Evolutionary conservation across 345 rosid species (phyloP).

Genomic region (Ceriops tagal): DNA sequence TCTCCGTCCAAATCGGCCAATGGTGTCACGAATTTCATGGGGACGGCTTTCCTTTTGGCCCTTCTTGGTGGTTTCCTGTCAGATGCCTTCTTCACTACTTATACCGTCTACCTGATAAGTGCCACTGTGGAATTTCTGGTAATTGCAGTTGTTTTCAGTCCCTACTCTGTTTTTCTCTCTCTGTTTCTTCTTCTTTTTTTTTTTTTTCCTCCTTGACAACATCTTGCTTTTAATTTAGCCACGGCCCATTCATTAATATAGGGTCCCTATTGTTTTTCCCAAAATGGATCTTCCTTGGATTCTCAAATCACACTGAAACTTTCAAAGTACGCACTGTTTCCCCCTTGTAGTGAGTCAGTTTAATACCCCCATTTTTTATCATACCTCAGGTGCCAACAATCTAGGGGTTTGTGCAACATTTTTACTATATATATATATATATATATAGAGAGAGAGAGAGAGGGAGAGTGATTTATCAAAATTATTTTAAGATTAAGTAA

Average conservation of each 20-base stretch:
- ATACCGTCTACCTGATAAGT: conserved; percentile 55
- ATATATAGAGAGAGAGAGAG: too few relatives aligned
- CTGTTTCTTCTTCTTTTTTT: neutral
- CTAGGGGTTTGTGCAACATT: too few relatives aligned
- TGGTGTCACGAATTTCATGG: conserved; percentile 79
- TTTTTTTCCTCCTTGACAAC: neutral
- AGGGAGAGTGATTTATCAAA: too few relatives aligned
- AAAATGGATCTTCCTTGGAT: neutral
- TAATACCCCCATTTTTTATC: too few relatives aligned
- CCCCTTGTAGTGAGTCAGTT: neutral
- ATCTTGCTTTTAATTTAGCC: too few relatives aligned
- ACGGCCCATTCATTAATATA: too few relatives aligned
- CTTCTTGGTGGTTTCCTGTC: conserved; percentile 83
- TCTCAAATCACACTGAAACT: neutral
- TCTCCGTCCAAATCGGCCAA: conserved; percentile 71
- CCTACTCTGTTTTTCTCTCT: neutral
- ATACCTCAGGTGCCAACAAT: too few relatives aligned
- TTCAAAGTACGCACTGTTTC: neutral
- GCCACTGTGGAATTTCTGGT: conserved; percentile 67
- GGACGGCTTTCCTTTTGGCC: conserved; percentile 75
- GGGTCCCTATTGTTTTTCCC: neutral
- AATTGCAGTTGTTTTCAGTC: neutral
- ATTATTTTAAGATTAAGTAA: too few relatives aligned
- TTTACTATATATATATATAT: too few relatives aligned
- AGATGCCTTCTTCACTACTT: conserved; percentile 67